Base-by-base conservation (phyloP, 192 early-diverging fungal genomes). In the Coemansia sp. region DNA sequence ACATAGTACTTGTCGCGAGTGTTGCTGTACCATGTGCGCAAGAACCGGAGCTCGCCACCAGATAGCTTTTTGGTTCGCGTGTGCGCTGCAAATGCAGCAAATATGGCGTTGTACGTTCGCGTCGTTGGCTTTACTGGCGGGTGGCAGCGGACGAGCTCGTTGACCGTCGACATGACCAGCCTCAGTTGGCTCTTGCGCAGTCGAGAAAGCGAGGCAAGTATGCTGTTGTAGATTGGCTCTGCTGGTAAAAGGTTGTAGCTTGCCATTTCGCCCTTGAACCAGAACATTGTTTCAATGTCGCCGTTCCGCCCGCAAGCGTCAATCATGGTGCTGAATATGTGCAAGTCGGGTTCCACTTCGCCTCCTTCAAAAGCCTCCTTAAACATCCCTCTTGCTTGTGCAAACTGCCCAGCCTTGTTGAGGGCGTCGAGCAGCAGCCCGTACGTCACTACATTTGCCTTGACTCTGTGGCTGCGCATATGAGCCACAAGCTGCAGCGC, bases 281-380 rank as follows among this genome's bases (percentile, higher is more conserved):
- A 50, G 32, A 66, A 61, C 58, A 70, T 59, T 8, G 29, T 33
- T 0, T 25, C 32, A 29, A 70, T 55, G 33, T 66, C 58, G 45
- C 68, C 74, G 25, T 35, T 43, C 8, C 74, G 61, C 8, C 62
- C 74, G 31, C 66, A 63, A 7, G 68, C 68, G 19, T 77, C 74
- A 5, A 77, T 36, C 67, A 77, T 77, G 19, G 56, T 66, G 33
- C 62, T 58, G 51, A 65, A 57, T 4, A 77, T 66, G 53, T 77
- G 57, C 9, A 31, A 14, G 39, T 77, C 74, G 1, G 68, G 74
- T 26, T 58, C 46, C 11, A 77, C 35, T 23, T 43, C 39, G 10
- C 43, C 26, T 1, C 32, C 37, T 1, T 52, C 30, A 15, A 77
- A 59, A 9, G 62, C 43, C 13, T 59, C 53, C 13, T 22, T 36